phyloP scores from a whole-genome alignment of 257 asterid genomes.

The Mitragyna speciosa region DNA sequence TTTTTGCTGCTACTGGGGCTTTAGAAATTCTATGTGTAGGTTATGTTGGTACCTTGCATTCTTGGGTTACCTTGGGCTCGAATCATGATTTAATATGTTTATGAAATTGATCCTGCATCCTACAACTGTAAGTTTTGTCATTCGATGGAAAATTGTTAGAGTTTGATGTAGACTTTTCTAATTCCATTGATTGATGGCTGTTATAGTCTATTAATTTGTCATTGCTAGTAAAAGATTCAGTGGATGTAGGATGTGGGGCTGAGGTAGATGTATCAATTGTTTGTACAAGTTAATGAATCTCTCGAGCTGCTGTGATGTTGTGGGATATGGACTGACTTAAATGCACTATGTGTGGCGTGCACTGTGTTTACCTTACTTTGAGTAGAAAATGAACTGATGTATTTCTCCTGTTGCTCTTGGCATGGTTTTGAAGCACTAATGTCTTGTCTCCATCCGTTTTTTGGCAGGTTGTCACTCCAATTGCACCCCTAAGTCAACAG shows the following conservation, averaged over 20 bases:
- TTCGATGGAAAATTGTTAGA: neutral
- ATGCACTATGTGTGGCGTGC: neutral
- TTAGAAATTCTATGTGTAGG: neutral
- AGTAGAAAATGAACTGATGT: neutral
- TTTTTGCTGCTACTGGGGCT: neutral
- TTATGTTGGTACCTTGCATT: neutral
- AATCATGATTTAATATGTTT: neutral
- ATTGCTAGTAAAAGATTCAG: no score
- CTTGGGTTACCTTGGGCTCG: neutral
- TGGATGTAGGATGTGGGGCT: no score
- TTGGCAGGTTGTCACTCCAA: slow-evolving; percentile 96
- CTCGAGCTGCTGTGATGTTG: no score
- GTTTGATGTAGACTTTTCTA: neutral
- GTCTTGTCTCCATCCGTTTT: slow-evolving; percentile 15
- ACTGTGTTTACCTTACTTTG: neutral
- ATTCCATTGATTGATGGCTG: neutral
- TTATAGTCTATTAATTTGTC: no score
- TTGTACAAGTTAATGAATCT: no score
- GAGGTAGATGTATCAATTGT: no score
- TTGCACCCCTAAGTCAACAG: slow-evolving; percentile 99
- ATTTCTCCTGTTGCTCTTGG: neutral
- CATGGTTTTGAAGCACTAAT: neutral
- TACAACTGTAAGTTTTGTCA: neutral
- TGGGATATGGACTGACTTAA: neutral
- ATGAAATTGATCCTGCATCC: neutral